phyloP scores from a whole-genome alignment of 805 yeast genomes.

The Wickerhamiella bombiphila region DNA sequence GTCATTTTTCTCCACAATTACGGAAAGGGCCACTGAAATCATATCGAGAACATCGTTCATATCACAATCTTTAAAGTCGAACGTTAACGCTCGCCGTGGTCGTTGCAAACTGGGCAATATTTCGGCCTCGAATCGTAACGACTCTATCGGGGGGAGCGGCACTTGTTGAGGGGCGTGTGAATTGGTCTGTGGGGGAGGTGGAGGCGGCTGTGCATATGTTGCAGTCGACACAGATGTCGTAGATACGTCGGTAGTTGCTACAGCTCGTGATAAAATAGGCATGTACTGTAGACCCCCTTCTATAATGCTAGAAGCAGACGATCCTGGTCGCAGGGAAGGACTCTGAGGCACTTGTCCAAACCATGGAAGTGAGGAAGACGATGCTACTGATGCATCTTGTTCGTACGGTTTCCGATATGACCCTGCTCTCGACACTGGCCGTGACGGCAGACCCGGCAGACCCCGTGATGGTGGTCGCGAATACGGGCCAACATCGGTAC shows the following conservation, averaged over 20 bases:
- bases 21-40: slow-evolving; percentile 73
- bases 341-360: no score
- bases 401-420: not conserved
- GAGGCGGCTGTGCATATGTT: slow-evolving; percentile 1
- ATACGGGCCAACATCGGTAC: slow-evolving; percentile 1
- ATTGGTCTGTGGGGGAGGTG: not conserved
- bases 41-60: slow-evolving; percentile 66
- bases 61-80: slow-evolving; percentile 71
- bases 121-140: slow-evolving; percentile 6
- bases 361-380: not conserved
- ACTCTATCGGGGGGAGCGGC: not conserved
- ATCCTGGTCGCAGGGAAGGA: not conserved
- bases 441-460: no score
- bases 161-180: slow-evolving; percentile 3
- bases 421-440: not conserved
- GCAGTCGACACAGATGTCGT: slow-evolving; percentile 1
- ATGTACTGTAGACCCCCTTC: not conserved
- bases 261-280: slow-evolving; percentile 1
- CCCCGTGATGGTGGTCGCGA: slow-evolving; percentile 2
- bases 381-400: not conserved
- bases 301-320: not conserved
- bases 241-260: slow-evolving; percentile 1
- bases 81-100: slow-evolving; percentile 11
- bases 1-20: slow-evolving; percentile 84
- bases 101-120: slow-evolving; percentile 8